Evolutionary conservation across 176 grass and related monocot species (phyloP), one percentile per base, ranked within the genome.

Genomic region (Tillandsia leiboldiana): DNA sequence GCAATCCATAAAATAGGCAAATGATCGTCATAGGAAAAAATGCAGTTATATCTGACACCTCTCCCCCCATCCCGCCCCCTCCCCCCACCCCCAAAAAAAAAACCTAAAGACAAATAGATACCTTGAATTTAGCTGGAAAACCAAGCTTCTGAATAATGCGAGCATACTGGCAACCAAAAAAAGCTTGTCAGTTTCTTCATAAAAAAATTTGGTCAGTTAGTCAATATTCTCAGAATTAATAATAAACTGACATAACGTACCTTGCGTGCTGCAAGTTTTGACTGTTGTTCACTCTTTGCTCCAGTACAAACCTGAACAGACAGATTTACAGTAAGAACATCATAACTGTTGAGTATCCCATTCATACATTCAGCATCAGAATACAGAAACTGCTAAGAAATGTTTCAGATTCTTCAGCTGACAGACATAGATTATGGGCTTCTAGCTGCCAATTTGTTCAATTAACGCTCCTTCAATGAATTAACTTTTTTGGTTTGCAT

Each of bases 201-300:
- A 18, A 61, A 61, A n/a, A 9, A 57, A 24, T 24, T 0, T 24
- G 0, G 24, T 42, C 33, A 42, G 33, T 42, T 61, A 23, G 17
- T 61, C 56, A 61, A 20, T 7, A 23, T 9, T 61, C 17, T 61
- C 22, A 23, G 17, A 61, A 17, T 61, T 17, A 57, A 20, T 61
- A 23, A 18, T 61, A 15, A 18, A 23, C 56, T 61, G 4, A 6
- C n/a, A 9, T 27, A 10, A 15, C 26, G 26, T 49, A 78, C 66
- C 66, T 78, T 70, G 9, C 67, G 49, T 42, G 75, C 75, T 9
- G 66, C 75, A 63, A 96, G 78, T 74, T 65, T 96, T 8, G 88
- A 91, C 3, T 84, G 78, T 3, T 73, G 71, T 72, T 96, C 88
- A 28, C 82, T 84, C 74, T 91, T 96, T 69, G 88, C 92, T 80